These are phyloP conservation scores for Zygotorulaspora mrakii DNA, from an alignment of 1,139 yeast species.

Conservation along the genomic window DNA sequence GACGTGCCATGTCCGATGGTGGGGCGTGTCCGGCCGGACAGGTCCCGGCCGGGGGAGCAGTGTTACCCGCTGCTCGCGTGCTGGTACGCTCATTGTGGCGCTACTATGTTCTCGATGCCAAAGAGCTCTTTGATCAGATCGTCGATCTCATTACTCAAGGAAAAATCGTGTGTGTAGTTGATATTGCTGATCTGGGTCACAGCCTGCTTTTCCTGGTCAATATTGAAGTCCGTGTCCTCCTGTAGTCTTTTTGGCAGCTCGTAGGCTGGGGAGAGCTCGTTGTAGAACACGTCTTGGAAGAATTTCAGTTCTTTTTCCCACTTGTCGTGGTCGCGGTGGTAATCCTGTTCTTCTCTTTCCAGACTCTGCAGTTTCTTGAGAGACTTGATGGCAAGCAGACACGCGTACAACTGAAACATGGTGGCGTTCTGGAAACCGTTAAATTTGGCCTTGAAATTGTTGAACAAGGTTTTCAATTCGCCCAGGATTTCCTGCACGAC, in stretches of 20 bases:
- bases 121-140: constrained; percentile 36
- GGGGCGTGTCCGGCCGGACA: too few relatives aligned
- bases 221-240: constrained; percentile 26
- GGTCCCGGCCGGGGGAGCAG: too few relatives aligned
- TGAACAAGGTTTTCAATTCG: constrained; percentile 30
- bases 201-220: constrained; percentile 25
- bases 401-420: constrained; percentile 35
- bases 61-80: neutral
- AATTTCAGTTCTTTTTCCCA: constrained; percentile 23
- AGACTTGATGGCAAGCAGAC: constrained; percentile 33
- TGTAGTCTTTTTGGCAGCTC: constrained; percentile 29
- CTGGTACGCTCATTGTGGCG: neutral
- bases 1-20: too few relatives aligned
- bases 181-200: constrained; percentile 28
- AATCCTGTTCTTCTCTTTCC: constrained; percentile 10
- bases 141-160: constrained; percentile 37
- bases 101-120: constrained; percentile 14
- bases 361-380: constrained; percentile 23
- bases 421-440: constrained; percentile 28
- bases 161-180: constrained; percentile 34
- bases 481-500: constrained; percentile 32
- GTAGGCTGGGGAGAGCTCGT: constrained; percentile 27
- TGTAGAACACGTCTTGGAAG: constrained; percentile 28
- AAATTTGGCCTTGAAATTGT: constrained; percentile 30
- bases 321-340: constrained; percentile 9